phyloP scores from a whole-genome alignment of 2,329 filamentous ascomycete genomes.

The Stagonosporopsis vannaccii region DNA sequence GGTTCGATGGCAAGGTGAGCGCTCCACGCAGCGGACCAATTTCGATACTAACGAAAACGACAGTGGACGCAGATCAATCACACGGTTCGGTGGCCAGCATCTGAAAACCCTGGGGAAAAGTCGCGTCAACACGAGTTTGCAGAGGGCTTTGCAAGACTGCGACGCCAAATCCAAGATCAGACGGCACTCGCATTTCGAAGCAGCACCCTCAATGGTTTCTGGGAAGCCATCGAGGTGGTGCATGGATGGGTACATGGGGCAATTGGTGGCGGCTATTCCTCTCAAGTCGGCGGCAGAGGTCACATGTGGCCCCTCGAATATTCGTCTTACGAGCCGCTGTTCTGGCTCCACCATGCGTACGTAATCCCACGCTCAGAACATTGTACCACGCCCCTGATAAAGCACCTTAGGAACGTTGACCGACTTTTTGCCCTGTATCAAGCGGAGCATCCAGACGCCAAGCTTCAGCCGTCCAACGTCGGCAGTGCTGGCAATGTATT shows the following conservation, averaged over 20 bases:
- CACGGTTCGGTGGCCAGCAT: constrained; percentile 44
- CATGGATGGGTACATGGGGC: constrained; percentile 48
- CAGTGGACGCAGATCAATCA: constrained; percentile 36
- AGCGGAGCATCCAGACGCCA: constrained; percentile 71
- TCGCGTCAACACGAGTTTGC: constrained; percentile 29
- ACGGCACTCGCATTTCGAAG: constrained; percentile 20
- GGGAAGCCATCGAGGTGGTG: constrained; percentile 28
- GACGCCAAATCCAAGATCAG: constrained; percentile 22
- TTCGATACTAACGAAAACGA: not conserved
- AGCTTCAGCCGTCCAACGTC: constrained; percentile 60
- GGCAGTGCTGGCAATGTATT: constrained; percentile 36
- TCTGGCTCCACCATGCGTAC: constrained; percentile 51
- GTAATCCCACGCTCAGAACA: constrained; percentile 13
- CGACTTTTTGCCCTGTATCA: constrained; percentile 76
- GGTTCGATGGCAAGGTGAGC: constrained; percentile 36
- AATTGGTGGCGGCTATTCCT: constrained; percentile 52
- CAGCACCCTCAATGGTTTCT: constrained; percentile 47
- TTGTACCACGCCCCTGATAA: not conserved
- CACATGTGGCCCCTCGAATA: constrained; percentile 76
- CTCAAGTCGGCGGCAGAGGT: constrained; percentile 51
- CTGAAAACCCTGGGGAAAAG: constrained; percentile 22
- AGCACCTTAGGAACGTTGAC: constrained; percentile 40
- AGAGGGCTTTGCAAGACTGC: constrained; percentile 9
- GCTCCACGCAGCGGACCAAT: no score
- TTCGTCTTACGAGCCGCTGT: constrained; percentile 78